Base-by-base conservation (phyloP, 2,329 filamentous ascomycete species). In the Zarea fungicola region DNA sequence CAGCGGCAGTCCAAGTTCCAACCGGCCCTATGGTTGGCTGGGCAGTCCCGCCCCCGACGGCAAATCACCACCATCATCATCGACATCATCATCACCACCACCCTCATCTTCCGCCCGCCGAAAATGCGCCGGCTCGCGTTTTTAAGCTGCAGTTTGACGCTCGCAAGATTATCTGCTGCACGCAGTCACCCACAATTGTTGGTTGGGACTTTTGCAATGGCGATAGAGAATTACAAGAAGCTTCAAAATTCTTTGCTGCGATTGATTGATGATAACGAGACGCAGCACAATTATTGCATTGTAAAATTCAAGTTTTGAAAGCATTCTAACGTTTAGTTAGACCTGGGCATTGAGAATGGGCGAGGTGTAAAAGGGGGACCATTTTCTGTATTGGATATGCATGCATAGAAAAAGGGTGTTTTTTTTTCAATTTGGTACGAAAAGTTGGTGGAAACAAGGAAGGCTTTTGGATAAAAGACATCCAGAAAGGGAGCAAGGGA, bases 111-210 rank as follows among this genome's bases (percentile, higher is more conserved):
- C 60, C 64, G 1, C 63, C 66, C 31, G 62, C 68, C 7, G 76
- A 80, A 53, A 67, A 70, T 26, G 73, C 71, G 48, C 71, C 74
- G 10, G 72, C 75, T 7, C 70, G 93, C 21, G 87, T 99, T 3
- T 99, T 97, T 74, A 99, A 99, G 68, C 75, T 97, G 29, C 93
- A 99, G 65, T 99, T 96, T 58, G 93, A 99, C 63, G 88, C 90
- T 1, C 80, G 90, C 19, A 84, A 91, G 58, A 95, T 99, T 57
- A 86, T 99, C 48, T 96, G 91, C 70, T 96, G 92, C 64, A 93
- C 87, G 55, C 91, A 97, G 65, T 89, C 93, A 49, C 84, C 84
- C 32, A 83, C 86, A 14, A 97, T 99, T 61, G 89, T 97, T 1
- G 93, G 91, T 0, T 99, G 93, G 93, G 93, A 99, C 66, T 99